phyloP scores from a whole-genome alignment of 2,329 filamentous ascomycete species.

The Claviceps digitariae region DNA sequence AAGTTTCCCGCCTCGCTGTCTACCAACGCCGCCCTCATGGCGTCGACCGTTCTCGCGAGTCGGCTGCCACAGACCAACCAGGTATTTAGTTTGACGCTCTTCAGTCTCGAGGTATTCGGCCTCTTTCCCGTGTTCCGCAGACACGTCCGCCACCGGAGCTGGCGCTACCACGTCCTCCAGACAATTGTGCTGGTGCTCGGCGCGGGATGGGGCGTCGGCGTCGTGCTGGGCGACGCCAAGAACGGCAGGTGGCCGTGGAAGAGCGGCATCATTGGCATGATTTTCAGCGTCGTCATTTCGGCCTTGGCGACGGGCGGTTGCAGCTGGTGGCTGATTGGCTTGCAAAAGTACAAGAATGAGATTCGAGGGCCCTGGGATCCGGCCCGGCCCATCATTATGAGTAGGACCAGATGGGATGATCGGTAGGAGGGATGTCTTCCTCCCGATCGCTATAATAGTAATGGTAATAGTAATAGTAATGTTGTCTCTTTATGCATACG shows the following conservation, averaged over 20 bases:
- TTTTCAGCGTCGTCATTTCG: conserved; percentile 62
- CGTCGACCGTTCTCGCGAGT: conserved; percentile 83
- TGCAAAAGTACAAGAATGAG: conserved; percentile 99
- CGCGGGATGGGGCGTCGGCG: conserved; percentile 65
- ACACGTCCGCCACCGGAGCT: conserved; percentile 69
- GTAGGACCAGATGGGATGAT: conserved; percentile 40
- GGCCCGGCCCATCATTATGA: conserved; percentile 73
- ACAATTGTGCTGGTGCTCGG: conserved; percentile 65
- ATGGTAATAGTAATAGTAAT: too few relatives aligned
- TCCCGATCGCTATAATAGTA: too few relatives aligned
- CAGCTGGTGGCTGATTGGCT: conserved; percentile 93
- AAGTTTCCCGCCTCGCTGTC: conserved; percentile 66
- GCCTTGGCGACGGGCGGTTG: conserved; percentile 79
- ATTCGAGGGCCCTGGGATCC: conserved; percentile 98
- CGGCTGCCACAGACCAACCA: conserved; percentile 80
- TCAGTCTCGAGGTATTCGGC: conserved; percentile 94
- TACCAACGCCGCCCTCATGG: conserved; percentile 94
- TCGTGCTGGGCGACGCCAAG: conserved; percentile 36
- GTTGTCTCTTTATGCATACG: too few relatives aligned
- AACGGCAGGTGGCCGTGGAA: conserved; percentile 35
- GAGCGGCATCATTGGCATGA: conserved; percentile 53
- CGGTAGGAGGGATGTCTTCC: conserved; percentile 7
- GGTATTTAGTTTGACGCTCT: conserved; percentile 88
- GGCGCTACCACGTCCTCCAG: conserved; percentile 65
- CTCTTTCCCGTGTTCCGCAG: conserved; percentile 95